Evolutionary conservation across 202 grass and related monocot genomes (phyloP), one percentile per base, ranked within the genome.

Genomic region (Panicum hallii): DNA sequence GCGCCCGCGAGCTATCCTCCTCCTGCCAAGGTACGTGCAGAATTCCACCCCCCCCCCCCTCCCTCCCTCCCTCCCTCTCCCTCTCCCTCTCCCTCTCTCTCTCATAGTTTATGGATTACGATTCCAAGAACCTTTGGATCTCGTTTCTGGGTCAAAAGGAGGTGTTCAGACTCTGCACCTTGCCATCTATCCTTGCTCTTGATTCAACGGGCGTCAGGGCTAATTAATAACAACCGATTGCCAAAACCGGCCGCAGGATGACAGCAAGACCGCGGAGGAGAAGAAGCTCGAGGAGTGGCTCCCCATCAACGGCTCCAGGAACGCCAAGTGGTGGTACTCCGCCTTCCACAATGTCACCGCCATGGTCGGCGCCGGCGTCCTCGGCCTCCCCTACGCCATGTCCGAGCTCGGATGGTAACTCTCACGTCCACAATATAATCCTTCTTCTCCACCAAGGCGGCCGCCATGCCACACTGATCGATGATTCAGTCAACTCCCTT

Each of bases 281-380:
- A 74, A 55, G 72, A 1, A 30, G 30, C 20, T 74, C 49, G 72
- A 74, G 3, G 72, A 74, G 1, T 74, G 72, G 72, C 72, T 74
- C 5, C 72, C 72, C 0, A 74, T 74, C 72, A 74, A 55, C 50
- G 32, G 49, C 5, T 6, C 9, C 2, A 19, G 70, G 7, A 52
- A 70, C 19, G 67, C 67, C 67, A 69, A 73, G 70, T 54, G 71
- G 71, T 74, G 71, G 71, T 74, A 54, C 41, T 70, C 67, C 10
- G 67, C 70, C 20, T 60, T 60, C 90, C 95, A 98, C 91, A 98
- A 98, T 81, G 91, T 98, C 85, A 98, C 95, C 4, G 95, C 95
- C 83, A 95, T 98, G 95, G 95, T 98, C 6, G 93, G 95, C 19
- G 95, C 95, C 30, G 95, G 95, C 17, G 95, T 98, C 23, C 93